Evolutionary conservation across 495 filamentous ascomycete species (phyloP).

Genomic region (Penicillium taxi): DNA sequence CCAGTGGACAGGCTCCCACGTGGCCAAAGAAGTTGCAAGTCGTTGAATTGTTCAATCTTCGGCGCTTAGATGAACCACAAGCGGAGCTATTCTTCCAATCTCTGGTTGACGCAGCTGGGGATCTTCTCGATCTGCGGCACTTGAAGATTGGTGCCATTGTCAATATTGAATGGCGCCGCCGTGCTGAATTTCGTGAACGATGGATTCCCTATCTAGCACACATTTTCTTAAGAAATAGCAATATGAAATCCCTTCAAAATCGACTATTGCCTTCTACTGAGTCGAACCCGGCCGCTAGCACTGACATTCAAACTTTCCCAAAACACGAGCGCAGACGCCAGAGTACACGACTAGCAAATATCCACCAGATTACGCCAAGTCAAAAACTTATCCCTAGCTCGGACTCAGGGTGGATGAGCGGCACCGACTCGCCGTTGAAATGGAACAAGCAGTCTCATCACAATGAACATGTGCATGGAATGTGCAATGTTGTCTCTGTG

Average conservation of each 20-base stretch:
- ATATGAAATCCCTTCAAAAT: constrained; percentile 18
- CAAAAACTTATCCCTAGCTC: not conserved
- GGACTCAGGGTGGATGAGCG: constrained; percentile 6
- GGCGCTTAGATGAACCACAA: constrained; percentile 55
- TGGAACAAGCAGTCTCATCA: constrained; percentile 21
- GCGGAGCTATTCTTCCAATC: constrained; percentile 71
- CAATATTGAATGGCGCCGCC: constrained; percentile 67
- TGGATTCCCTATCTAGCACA: constrained; percentile 58
- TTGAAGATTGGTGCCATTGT: constrained; percentile 66
- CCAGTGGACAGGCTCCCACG: constrained; percentile 50
- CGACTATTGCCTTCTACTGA: constrained; percentile 2
- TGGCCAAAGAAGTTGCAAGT: constrained; percentile 65
- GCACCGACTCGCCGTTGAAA: too few relatives aligned
- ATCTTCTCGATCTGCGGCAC: constrained; percentile 54
- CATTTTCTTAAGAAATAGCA: constrained; percentile 53
- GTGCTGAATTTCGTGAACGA: constrained; percentile 61
- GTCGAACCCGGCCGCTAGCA: too few relatives aligned
- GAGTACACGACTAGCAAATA: constrained; percentile 3
- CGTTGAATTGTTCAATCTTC: constrained; percentile 66
- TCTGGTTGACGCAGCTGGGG: constrained; percentile 57
- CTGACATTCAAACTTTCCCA: not conserved
- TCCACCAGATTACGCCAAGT: too few relatives aligned
- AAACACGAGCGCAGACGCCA: constrained; percentile 1
- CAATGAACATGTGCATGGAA: constrained; percentile 54
- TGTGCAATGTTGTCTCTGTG: constrained; percentile 74